These are phyloP conservation scores for Echinosophora koreensis DNA, from an alignment of 306 rosid species.

Conservation along the genomic window DNA sequence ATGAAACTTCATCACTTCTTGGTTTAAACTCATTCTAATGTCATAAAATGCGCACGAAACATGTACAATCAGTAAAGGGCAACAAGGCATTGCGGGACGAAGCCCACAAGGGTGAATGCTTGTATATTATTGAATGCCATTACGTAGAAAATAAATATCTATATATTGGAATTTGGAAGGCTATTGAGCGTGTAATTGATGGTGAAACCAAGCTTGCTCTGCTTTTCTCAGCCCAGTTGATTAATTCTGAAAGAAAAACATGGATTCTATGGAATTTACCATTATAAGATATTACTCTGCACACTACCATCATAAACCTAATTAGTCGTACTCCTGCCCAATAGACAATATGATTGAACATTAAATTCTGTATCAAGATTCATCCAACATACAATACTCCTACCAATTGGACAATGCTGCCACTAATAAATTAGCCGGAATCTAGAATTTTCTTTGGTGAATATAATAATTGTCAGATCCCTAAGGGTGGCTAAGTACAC, in stretches of 20 bases:
- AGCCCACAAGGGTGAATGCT: not conserved
- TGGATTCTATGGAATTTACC: not conserved
- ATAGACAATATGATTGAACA: not conserved
- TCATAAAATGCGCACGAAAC: conserved; percentile 14
- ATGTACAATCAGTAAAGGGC: not conserved
- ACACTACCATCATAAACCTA: conserved; percentile 1
- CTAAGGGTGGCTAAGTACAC: no score
- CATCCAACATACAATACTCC: conserved; percentile 20
- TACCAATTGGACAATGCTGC: conserved; percentile 11
- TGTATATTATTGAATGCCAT: not conserved
- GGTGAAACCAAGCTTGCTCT: conserved; percentile 6
- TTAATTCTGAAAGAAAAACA: conserved; percentile 15
- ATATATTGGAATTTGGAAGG: not conserved
- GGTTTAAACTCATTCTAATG: not conserved
- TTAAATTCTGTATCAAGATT: conserved; percentile 3
- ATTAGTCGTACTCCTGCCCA: conserved; percentile 1
- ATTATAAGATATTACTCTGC: not conserved
- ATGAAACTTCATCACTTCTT: not conserved
- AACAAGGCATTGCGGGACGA: conserved; percentile 3
- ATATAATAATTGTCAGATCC: not conserved
- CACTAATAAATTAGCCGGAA: not conserved
- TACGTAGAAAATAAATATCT: conserved; percentile 5
- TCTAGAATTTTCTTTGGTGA: conserved; percentile 7
- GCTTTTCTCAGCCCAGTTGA: not conserved
- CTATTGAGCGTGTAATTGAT: not conserved